Conservation (phyloP, 345 rosid species). For the Crucihimalaya himalaica region DNA sequence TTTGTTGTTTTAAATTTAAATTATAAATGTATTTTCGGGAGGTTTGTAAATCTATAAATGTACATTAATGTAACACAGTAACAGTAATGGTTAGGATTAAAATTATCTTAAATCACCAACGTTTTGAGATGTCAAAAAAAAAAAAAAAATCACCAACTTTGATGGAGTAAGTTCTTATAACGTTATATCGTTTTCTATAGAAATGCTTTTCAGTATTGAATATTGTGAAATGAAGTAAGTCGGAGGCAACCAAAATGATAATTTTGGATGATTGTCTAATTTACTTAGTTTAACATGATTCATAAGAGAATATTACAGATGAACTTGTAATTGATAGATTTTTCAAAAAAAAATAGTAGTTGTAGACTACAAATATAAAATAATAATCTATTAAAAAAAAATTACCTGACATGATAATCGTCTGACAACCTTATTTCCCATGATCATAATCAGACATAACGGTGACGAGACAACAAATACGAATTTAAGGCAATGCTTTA, state of each 20-base stretch:
- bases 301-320: neutral
- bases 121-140: neutral
- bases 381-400: too few relatives aligned
- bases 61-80: too few relatives aligned
- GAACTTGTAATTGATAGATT: neutral
- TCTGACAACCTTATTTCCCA: neutral
- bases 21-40: neutral
- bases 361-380: neutral
- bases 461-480: constrained; percentile 15
- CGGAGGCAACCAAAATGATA: neutral
- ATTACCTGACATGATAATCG: too few relatives aligned
- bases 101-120: neutral
- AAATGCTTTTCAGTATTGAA: neutral
- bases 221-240: neutral
- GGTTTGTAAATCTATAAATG: neutral
- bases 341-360: neutral
- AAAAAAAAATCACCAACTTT: neutral
- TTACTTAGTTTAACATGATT: neutral
- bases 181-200: too few relatives aligned
- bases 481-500: constrained; percentile 16
- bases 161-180: neutral
- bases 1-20: neutral
- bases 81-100: neutral
- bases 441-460: constrained; percentile 1
- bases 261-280: neutral